Evolutionary conservation across 345 rosid species (phyloP), one percentile per base, ranked within the genome.

Genomic region (Nephelium lappaceum): DNA sequence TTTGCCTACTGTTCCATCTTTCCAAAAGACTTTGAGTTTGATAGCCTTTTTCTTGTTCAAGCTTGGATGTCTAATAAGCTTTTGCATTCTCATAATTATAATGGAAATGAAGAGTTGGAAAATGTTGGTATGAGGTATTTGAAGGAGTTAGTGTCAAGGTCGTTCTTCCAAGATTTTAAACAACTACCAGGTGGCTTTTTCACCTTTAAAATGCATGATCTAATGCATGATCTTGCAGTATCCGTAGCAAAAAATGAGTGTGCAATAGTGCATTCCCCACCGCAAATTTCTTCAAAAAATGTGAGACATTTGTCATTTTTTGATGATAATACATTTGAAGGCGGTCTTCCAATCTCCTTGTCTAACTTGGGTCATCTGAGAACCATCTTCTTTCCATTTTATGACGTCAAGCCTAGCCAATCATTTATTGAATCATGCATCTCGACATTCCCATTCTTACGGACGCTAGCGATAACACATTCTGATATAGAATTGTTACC

Each of bases 181-280:
- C 7, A 23, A 18, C 23, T 0, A 0, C 58, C 58, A 15, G 0
- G 0, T 10, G 8, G 60, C 15, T 6, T 2, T 0, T 36, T 3
- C 0, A 0, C 4, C 2, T 18, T 83, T 27, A 27, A 72, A 47
- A 78, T 84, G 15, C 81, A 84, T n/a, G 36, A 41, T 24, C 77
- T 78, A 71, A 64, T 85, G 67, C 85, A 81, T 57, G 81, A 80
- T 62, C 84, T 82, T 65, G 85, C 82, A 0, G 3, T 0, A 2
- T 8, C 0, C 0, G 66, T 85, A 8, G 76, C 80, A 2, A 47
- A 67, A 18, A 10, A 4, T 0, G 53, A 57, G 12, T 43, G 18
- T 25, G 3, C 0, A 4, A 15, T 6, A 0, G 2, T 53, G 7
- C 12, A 12, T 0, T 16, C 9, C 0, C 4, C 16, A 5, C 2